phyloP scores from a whole-genome alignment of 257 asterid species.

The Solanum raphanifolium region DNA sequence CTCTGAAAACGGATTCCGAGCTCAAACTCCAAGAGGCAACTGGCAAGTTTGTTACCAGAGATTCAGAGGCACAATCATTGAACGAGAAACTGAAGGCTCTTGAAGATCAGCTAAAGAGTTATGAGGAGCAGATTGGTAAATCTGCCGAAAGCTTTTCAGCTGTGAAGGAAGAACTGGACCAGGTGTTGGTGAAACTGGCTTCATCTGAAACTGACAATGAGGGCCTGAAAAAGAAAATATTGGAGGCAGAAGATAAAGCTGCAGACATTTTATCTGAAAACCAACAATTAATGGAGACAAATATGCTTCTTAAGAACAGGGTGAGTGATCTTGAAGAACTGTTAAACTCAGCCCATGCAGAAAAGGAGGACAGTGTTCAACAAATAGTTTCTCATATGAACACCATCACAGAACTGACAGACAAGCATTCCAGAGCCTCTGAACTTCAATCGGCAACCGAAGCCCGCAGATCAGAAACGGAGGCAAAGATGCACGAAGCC shows the following conservation, averaged over 20 bases:
- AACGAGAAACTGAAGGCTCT: constrained; percentile 45
- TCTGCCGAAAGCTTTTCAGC: constrained; percentile 36
- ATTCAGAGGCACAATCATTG: constrained; percentile 55
- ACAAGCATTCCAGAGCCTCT: constrained; percentile 47
- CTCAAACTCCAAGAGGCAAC: constrained; percentile 57
- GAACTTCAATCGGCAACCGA: constrained; percentile 56
- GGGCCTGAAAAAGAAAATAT: constrained; percentile 36
- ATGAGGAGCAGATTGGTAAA: constrained; percentile 59
- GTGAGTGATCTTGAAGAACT: constrained; percentile 52
- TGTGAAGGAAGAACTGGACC: constrained; percentile 48
- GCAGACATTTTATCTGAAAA: constrained; percentile 46
- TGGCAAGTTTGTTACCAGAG: constrained; percentile 44
- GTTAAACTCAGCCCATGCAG: constrained; percentile 25
- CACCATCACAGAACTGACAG: constrained; percentile 58
- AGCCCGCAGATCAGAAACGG: constrained; percentile 49
- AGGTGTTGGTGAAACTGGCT: constrained; percentile 41
- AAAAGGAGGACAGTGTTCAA: constrained; percentile 38
- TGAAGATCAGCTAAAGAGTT: constrained; percentile 50
- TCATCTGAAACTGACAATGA: constrained; percentile 45
- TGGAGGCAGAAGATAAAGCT: constrained; percentile 53
- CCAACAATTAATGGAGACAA: constrained; percentile 42
- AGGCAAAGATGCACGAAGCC: constrained; percentile 57
- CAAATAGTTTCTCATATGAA: constrained; percentile 52
- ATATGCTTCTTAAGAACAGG: constrained; percentile 35
- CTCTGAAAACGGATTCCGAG: constrained; percentile 44